These are phyloP conservation scores for Myriosclerotinia curreyana DNA, from an alignment of 2,329 filamentous ascomycete species.

Conservation along the genomic window DNA sequence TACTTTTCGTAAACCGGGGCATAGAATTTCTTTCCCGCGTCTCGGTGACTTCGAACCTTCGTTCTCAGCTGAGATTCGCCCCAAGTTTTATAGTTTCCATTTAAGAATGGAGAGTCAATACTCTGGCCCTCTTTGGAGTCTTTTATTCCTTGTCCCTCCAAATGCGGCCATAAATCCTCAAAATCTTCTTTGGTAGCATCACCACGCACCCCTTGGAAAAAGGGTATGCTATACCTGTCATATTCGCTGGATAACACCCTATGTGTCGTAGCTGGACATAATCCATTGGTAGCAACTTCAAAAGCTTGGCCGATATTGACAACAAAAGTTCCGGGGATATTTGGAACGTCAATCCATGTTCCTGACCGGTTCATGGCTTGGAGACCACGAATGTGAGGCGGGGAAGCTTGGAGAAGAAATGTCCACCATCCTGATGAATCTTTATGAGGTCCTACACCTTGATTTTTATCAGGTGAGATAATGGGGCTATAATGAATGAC, in stretches of 20 bases:
- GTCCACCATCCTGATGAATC: conserved; percentile 23
- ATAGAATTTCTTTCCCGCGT: conserved; percentile 13
- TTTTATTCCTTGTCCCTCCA: background rate
- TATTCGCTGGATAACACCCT: conserved; percentile 16
- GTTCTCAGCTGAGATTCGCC: conserved; percentile 22
- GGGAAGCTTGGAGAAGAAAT: conserved; percentile 18
- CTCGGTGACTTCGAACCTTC: conserved; percentile 17
- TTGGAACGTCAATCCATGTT: conserved; percentile 19
- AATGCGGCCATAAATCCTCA: conserved; percentile 15
- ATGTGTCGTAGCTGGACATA: conserved; percentile 20
- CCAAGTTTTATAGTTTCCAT: conserved; percentile 17
- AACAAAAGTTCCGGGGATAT: conserved; percentile 19
- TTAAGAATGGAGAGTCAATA: conserved; percentile 15
- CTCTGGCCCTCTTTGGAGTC: background rate
- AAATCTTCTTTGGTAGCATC: conserved; percentile 22
- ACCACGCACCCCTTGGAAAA: conserved; percentile 18
- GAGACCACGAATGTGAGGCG: conserved; percentile 18
- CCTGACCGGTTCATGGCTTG: conserved; percentile 21
- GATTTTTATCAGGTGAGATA: background rate
- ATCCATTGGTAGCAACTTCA: conserved; percentile 18
- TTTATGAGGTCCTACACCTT: conserved; percentile 20
- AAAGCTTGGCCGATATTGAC: conserved; percentile 21
- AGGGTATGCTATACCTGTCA: conserved; percentile 19
- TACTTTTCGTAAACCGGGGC: conserved; percentile 12
- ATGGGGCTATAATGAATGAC: conserved; percentile 15